Base-by-base conservation (phyloP, 2,329 filamentous ascomycete species). In the Scorias spongiosa region DNA sequence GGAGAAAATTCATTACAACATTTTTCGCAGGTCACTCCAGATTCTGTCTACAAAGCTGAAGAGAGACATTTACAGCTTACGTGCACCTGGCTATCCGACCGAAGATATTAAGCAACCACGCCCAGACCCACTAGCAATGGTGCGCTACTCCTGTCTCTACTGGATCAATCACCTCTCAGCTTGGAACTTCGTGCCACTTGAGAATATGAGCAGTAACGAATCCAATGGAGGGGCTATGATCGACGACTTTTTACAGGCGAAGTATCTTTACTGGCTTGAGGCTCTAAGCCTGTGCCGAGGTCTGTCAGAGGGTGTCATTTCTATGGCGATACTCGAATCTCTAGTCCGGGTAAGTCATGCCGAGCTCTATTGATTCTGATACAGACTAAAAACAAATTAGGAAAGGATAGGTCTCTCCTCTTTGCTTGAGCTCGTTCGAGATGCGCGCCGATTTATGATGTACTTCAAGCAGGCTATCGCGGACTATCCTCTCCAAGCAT, bases 11-110 rank as follows among this genome's bases (percentile, higher is more conserved):
- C 63, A 69, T 43, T 34, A 53, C 11, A 4, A 1, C 0, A 58
- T 70, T 5, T 60, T 65, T 41, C 52, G 44, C 2, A 52, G 48
- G 15, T 69, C 64, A 3, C 43, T 70, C 1, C 5, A 57, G 12
- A 43, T 48, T 38, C 11, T 43, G 34, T 26, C 34, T 18, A 43
- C 20, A 29, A 39, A 30, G 29, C 28, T 43, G 30, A 30, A 30
- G 18, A 30, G 42, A 18, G 20, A 43, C 29, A 43, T 43, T n/a
- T 43, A 43, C 42, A 20, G 34, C 17, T 30, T 43, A 17, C 29
- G 26, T 30, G n/a, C n/a, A n/a, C 34, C 18, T 18, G 42, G 34
- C 18, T 12, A 26, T 43, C 29, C n/a, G 38, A 37, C 42, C 34
- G 9, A 43, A 34, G 30, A 17, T 17, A 43, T 26, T 14, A 11